Evolutionary conservation across 805 yeast species (phyloP).

Genomic region (Isabelozyma pseudorhagii): DNA sequence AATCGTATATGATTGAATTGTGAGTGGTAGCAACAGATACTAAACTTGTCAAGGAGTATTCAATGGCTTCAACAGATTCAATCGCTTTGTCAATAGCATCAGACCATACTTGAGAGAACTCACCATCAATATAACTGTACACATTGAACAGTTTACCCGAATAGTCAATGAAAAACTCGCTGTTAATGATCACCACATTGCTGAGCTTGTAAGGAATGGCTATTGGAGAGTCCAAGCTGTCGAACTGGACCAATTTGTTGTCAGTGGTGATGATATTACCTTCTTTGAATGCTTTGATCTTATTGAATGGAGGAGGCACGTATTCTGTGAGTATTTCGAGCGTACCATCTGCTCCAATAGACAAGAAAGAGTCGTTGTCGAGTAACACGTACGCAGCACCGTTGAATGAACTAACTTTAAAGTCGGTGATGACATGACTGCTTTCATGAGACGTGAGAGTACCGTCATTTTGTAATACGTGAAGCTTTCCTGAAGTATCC

Average conservation of each 20-base stretch:
- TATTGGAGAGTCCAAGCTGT: background rate
- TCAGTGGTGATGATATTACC: slow-evolving; percentile 5
- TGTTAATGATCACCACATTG: background rate
- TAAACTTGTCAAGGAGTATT: background rate
- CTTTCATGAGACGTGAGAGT: background rate
- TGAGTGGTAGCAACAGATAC: background rate
- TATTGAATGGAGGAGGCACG: slow-evolving; percentile 1
- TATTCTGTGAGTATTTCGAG: background rate
- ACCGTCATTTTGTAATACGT: slow-evolving; percentile 3
- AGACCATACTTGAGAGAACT: background rate
- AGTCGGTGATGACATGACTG: background rate
- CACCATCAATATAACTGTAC: background rate
- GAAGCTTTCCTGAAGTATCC: slow-evolving; percentile 9
- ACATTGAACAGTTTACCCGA: background rate
- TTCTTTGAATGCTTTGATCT: slow-evolving; percentile 7
- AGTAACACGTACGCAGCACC: slow-evolving; percentile 11
- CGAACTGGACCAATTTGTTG: slow-evolving; percentile 4
- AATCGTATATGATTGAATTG: slow-evolving; percentile 9
- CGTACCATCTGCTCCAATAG: slow-evolving; percentile 2
- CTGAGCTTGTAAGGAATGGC: background rate
- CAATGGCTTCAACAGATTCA: background rate
- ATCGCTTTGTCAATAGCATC: background rate
- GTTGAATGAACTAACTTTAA: slow-evolving; percentile 4
- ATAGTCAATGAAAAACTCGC: background rate
- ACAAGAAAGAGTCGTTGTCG: slow-evolving; percentile 3